A percentile compares a stretch with the other conserved stretches of the same genome.
phyloP scores from a whole-genome alignment of 495 filamentous ascomycete species.

The Penicillium verhagenii region DNA sequence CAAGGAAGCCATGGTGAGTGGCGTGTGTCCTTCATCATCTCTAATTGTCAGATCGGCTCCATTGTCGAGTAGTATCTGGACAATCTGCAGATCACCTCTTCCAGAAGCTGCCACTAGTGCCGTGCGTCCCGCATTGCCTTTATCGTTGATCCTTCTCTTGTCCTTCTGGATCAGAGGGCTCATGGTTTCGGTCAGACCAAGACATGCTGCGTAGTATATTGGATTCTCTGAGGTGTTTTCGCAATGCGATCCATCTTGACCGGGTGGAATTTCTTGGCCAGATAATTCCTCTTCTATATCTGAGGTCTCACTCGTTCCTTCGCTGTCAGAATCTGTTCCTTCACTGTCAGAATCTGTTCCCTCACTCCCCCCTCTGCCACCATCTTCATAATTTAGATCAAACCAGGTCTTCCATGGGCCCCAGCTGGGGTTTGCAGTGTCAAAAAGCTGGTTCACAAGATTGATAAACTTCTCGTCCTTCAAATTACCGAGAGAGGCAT shows the following conservation, averaged over 20 bases:
- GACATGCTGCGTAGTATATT: slow-evolving; percentile 3
- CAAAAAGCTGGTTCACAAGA: neutral
- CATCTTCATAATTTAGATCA: slow-evolving; percentile 1
- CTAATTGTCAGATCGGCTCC: neutral
- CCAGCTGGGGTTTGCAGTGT: neutral
- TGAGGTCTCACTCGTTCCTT: neutral
- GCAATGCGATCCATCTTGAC: neutral
- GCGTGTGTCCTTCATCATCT: neutral
- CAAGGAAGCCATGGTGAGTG: neutral
- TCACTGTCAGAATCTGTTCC: neutral
- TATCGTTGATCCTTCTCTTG: neutral
- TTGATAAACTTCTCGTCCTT: neutral
- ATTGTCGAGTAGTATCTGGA: neutral
- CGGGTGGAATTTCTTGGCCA: too few species aligned
- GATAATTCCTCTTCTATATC: too few species aligned
- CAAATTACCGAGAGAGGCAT: neutral
- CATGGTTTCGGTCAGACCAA: neutral
- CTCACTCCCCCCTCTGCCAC: neutral
- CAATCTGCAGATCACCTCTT: neutral
- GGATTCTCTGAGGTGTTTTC: neutral
- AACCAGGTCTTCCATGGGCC: slow-evolving; percentile 2
- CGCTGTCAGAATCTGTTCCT: neutral
- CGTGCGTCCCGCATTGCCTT: neutral
- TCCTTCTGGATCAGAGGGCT: neutral
- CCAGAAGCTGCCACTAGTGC: neutral